Evolutionary conservation across 1,284 basidiomycete species (phyloP), one percentile per base, ranked within the genome.

Genomic region (Hortiboletus rubellus): DNA sequence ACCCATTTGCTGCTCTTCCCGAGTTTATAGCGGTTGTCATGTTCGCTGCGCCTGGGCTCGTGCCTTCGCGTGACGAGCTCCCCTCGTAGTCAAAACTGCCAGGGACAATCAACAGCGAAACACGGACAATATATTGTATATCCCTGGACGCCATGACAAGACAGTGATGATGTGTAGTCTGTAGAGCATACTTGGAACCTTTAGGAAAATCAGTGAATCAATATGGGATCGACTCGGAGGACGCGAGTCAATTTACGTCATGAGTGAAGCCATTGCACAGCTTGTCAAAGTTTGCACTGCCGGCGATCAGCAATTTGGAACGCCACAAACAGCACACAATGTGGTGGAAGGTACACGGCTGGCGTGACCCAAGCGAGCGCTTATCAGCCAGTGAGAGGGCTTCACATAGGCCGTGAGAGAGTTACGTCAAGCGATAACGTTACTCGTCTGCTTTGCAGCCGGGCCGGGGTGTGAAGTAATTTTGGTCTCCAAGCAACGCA

Each of bases 21-120:
- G 80, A 82, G 64, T 54, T 79, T 24, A 56, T 80, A 27, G 78
- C 76, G 1, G 77, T 77, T 0, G 31, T 74, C 7, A 62, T 80
- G 45, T 79, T 77, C 48, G 55, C 72, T 14, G 63, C 70, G 3
- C 79, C 79, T 1, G 79, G 77, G 1, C 68, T 82, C 11, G 73
- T 82, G 0, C 80, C 79, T 22, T 65, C 70, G 11, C 64, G 63
- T 5, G 68, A 68, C 4, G 66, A 68, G 51, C 63, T 68, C 14
- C 66, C 66, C 6, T 59, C 68, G 24, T 68, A 22, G 57, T 42
- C 14, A 54, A 30, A 18, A 11, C 7, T 0, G 17, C 15, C 34
- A 42, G 40, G 60, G 36, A 27, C 27, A 27, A 27, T 36, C 18
- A 44, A 5, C 18, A 11, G 59, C 11, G 36, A 38, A 14, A 43